Conservation (phyloP, 2,329 filamentous ascomycete genomes). For the Xylariaceae sp. region DNA sequence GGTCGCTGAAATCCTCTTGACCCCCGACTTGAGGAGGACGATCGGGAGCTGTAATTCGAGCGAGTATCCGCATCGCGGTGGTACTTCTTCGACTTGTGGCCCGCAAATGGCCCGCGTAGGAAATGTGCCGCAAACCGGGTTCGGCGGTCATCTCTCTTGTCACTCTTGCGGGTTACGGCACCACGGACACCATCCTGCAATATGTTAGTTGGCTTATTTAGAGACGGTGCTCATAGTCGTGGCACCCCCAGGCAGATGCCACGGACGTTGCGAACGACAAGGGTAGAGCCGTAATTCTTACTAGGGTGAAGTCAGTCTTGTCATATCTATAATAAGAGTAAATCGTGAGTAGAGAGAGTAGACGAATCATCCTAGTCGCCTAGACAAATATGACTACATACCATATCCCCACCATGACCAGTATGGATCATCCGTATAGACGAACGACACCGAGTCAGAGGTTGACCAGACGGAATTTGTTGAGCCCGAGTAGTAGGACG, state of each 20-base stretch:
- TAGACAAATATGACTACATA: no score
- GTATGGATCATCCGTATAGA: constrained; percentile 28
- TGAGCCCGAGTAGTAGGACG: constrained; percentile 27
- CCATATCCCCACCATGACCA: constrained; percentile 14
- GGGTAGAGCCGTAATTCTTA: no score
- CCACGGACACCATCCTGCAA: constrained; percentile 25
- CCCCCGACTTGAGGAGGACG: constrained; percentile 13
- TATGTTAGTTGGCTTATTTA: no score
- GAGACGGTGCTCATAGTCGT: no score
- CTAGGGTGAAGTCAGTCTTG: no score
- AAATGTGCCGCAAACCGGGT: constrained; percentile 29
- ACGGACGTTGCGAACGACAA: no score
- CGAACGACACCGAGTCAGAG: constrained; percentile 27
- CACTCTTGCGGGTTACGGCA: constrained; percentile 29
- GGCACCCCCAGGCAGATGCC: no score
- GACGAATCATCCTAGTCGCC: no score
- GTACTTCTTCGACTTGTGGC: constrained; percentile 21
- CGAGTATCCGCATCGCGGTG: constrained; percentile 13
- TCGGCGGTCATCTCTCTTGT: constrained; percentile 23
- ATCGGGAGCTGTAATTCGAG: constrained; percentile 12
- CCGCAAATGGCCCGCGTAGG: constrained; percentile 31
- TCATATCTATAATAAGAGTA: no score
- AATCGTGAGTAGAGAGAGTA: no score
- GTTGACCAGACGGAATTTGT: constrained; percentile 27
- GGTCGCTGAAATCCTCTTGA: constrained; percentile 7